Conservation (phyloP, 768 basidiomycete genomes). For the Amanita exitialis region DNA sequence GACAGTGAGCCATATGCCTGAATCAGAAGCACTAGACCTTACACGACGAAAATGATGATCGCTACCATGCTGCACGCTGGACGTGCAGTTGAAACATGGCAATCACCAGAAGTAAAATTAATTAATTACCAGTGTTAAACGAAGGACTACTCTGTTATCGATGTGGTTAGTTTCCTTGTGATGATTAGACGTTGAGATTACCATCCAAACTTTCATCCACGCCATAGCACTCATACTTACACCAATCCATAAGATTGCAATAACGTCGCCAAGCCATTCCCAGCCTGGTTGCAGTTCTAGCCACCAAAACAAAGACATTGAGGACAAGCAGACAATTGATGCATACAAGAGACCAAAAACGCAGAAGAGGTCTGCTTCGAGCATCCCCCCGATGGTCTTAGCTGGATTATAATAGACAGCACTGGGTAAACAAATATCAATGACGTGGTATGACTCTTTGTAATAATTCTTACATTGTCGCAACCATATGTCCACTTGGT, state of each 20-base stretch:
- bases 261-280: constrained; percentile 64
- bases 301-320: constrained; percentile 75
- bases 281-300: constrained; percentile 61
- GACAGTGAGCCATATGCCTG: constrained; percentile 2
- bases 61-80: constrained; percentile 78
- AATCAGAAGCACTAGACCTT: constrained; percentile 11
- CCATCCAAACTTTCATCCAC: constrained; percentile 91
- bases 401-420: constrained; percentile 91
- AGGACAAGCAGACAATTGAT: constrained; percentile 60
- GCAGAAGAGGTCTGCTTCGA: constrained; percentile 83
- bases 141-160: constrained; percentile 52
- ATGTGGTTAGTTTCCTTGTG: neutral
- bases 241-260: constrained; percentile 79
- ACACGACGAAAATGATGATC: constrained; percentile 82
- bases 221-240: constrained; percentile 72
- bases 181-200: constrained; percentile 12
- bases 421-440: constrained; percentile 21
- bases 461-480: constrained; percentile 62
- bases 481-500: constrained; percentile 84
- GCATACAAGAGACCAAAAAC: constrained; percentile 61
- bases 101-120: neutral
- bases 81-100: neutral
- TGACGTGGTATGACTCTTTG: neutral
- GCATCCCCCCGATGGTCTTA: constrained; percentile 86
- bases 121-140: constrained; percentile 68